Base-by-base conservation (phyloP, 192 early-diverging fungal species). In the Allomyces macrogynus region DNA sequence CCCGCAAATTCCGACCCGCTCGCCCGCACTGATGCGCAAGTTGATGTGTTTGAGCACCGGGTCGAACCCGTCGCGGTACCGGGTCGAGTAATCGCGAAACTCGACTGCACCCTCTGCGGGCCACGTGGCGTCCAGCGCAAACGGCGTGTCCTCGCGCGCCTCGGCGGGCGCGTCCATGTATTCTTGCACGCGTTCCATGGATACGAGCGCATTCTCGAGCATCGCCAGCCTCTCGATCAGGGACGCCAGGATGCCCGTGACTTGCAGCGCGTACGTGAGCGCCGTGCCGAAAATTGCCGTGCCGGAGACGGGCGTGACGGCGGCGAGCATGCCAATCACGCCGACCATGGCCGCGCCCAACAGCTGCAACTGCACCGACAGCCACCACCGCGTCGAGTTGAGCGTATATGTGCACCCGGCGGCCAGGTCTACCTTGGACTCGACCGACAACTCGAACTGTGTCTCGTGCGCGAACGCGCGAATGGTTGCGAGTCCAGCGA, bases 121-220 rank as follows among this genome's bases (percentile, higher is more conserved):
- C 91, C 83, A 87, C 32, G 67, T n/a, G 25, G 60, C 67, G 0
- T 86, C 87, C 23, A 25, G 82, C 75, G 60, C 80, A 82, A 61
- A 74, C 73, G 57, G 74, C 66, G 9, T 70, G 67, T 5, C 74
- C 70, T 10, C 75, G 16, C 84, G 70, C 0, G 85, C 77, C 66
- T 97, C 94, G 68, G 92, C 83, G n/a, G 91, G 90, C 60, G 93
- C 73, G 4, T 73, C 65, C 66, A 87, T 62, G 65, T 95, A 97
- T 73, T 95, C 91, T 25, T 81, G 71, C 24, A 95, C 75, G 61
- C 94, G 86, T 73, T 97, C 94, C 40, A 95, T 85, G 10, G 87
- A 81, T 1, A 84, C 81, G 76, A 84, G 79, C 61, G 68, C 40
- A 40, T 78, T 81, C 60, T 82, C 77, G 20, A 86, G 69, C 60